Evolutionary conservation across 331 rosid species (phyloP), one percentile per base, ranked within the genome.

Genomic region (Rosa hybrid): DNA sequence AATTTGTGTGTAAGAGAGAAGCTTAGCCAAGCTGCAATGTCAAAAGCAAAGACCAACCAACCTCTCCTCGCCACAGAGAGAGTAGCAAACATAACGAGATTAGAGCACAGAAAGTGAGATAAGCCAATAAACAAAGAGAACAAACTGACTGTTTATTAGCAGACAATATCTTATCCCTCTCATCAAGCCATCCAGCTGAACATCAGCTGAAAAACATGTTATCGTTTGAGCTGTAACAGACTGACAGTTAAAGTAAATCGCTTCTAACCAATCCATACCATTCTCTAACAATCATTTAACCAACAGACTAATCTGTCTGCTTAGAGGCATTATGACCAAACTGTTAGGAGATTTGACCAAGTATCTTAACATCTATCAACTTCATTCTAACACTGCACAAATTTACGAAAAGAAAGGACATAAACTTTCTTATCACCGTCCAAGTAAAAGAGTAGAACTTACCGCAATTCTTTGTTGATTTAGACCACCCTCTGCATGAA

Each of bases 401-500:
- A 7, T 41, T 39, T 5, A n/a, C 20, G 20, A 25, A 56, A 56
- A 50, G 2, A 73, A n/a, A 20, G 39, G 59, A 41, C 59, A 73
- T 51, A 53, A 54, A 50, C 23, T 77, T 30, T 73, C 78, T 59
- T 41, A 57, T 63, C 23, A 27, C n/a, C 76, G 76, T 62, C 49
- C 62, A 83, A 70, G 20, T 81, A 72, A 56, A n/a, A 34, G 7
- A 70, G 71, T 7, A 44, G 53, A 82, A 81, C 94, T 71, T 90
- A 96, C 99, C 59, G 97, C 99, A 84, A 96, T 96, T 86, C 99
- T 88, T 85, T 96, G 99, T 82, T 96, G 98, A 90, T 96, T 96
- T 56, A 96, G 87, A 78, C 99, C 99, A 75, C 99, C 99, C 81
- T 96, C 98, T 3, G 99, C 99, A 71, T 96, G 97, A 77, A 96